phyloP scores from a whole-genome alignment of 2,329 filamentous ascomycete species.

The Cladobotryum mycophilum region DNA sequence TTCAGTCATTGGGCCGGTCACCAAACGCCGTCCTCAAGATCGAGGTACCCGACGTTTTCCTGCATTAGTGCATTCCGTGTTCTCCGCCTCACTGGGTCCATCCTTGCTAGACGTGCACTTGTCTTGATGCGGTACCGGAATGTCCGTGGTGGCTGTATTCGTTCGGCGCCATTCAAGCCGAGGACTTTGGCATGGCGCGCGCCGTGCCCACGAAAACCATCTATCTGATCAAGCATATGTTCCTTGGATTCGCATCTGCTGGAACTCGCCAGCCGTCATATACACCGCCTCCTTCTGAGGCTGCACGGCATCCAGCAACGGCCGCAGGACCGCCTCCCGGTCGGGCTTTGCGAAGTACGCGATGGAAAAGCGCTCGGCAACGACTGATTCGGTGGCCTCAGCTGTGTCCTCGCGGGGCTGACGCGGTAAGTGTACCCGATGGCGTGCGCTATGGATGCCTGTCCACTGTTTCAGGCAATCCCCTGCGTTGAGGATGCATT shows the following conservation, averaged over 20 bases:
- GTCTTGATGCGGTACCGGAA: too few relatives aligned
- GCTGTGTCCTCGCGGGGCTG: not conserved
- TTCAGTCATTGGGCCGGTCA: too few relatives aligned
- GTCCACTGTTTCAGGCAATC: constrained; percentile 7
- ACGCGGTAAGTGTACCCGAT: constrained; percentile 5
- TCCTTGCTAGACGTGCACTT: not conserved
- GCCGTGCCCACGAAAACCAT: too few relatives aligned
- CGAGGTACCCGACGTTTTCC: too few relatives aligned
- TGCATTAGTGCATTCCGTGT: not conserved
- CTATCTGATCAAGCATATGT: constrained; percentile 2
- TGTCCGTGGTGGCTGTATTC: not conserved
- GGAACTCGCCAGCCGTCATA: constrained; percentile 9
- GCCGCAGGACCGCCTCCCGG: constrained; percentile 1
- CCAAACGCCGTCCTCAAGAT: not conserved
- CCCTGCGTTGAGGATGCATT: constrained; percentile 8
- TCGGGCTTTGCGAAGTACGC: constrained; percentile 6
- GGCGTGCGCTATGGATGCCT: constrained; percentile 4
- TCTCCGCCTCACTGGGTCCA: not conserved
- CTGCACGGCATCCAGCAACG: not conserved
- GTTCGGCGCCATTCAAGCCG: too few relatives aligned
- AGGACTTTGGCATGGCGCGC: not conserved
- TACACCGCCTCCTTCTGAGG: not conserved
- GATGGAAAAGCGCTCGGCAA: constrained; percentile 6
- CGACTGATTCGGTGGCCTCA: not conserved
- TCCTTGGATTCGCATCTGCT: constrained; percentile 5